Base-by-base conservation (phyloP, 2,329 filamentous ascomycete species). In the Colletotrichum brevisporum region DNA sequence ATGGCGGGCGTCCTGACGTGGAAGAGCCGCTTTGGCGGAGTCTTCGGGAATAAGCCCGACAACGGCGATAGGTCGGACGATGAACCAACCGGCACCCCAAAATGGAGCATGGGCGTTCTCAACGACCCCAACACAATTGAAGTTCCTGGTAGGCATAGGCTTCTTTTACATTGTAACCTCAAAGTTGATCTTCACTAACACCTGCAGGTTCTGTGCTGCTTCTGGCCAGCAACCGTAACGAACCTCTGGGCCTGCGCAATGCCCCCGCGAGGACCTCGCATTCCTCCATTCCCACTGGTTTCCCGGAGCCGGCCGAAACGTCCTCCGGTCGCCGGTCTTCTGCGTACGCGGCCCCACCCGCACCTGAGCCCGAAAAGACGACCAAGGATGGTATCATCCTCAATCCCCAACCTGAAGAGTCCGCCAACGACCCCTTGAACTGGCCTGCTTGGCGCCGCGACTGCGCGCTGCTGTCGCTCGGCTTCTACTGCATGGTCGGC, bases 401-500 rank as follows among this genome's bases (percentile, higher is more conserved):
- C 15, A 92, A 97, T 0, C 95, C 95, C 0, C 95, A 98, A 77
- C 95, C 95, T 0, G 94, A 98, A 69, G 94, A 98, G 59, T 94
- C 93, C 0, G 84, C 87, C 59, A 98, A 98, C 73, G 95, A 98
- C 75, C 95, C 95, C 1, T 83, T 98, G 65, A 98, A 98, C 78
- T 98, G 95, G 95, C 90, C 93, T 0, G 83, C 86, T 6, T 94
- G 93, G 90, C 89, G 94, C 48, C 87, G 95, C 78, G 94, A 98
- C 78, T 79, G 86, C 26, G 94, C 95, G 0, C 81, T 98, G 71
- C 75, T 97, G 0, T 95, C 92, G 0, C 84, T 98, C 4, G 95
- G 95, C 1, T 91, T 97, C 75, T 97, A 97, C 80, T 97, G 94
- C 79, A 92, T 98, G 90, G 81, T 98, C 18, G 95, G 95, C 63